These are phyloP conservation scores for Paralagenidium karlingii DNA, from an alignment of 352 stramenopile genomes.

Conservation along the genomic window DNA sequence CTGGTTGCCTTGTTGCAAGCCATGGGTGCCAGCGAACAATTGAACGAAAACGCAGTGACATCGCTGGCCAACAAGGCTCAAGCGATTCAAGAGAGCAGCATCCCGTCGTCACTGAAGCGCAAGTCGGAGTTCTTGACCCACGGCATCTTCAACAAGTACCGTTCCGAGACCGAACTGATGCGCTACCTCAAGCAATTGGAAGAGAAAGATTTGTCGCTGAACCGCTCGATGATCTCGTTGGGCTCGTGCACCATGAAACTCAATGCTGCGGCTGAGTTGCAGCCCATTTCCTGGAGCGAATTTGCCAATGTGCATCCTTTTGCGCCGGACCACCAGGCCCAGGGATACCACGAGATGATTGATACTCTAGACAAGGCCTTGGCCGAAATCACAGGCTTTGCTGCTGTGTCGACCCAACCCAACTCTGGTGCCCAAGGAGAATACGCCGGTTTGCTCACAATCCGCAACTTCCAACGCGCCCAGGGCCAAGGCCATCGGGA, in stretches of 20 bases:
- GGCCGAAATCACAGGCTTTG: conserved; percentile 97
- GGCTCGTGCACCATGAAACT: conserved; percentile 99
- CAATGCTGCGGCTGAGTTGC: conserved; percentile 96
- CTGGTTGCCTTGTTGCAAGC: conserved; percentile 76
- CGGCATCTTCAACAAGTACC: conserved; percentile 95
- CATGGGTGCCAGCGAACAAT: conserved; percentile 28
- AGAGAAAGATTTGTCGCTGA: conserved; percentile 98
- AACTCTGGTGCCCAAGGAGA: conserved; percentile 97
- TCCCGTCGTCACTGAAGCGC: conserved; percentile 44
- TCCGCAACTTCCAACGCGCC: conserved; percentile 92
- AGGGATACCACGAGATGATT: conserved; percentile 97
- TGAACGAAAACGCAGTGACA: too few relatives aligned
- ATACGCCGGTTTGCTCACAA: conserved; percentile 95
- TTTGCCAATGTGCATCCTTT: conserved; percentile 98
- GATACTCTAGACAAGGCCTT: conserved; percentile 93
- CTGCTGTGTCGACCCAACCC: conserved; percentile 94
- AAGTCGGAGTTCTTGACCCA: conserved; percentile 86
- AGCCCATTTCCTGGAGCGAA: conserved; percentile 94
- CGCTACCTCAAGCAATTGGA: conserved; percentile 98
- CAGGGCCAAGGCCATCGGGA: conserved; percentile 91
- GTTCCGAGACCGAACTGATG: conserved; percentile 91
- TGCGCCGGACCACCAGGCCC: conserved; percentile 88
- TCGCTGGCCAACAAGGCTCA: conserved; percentile 40
- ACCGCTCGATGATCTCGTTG: conserved; percentile 99
- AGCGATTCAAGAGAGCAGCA: conserved; percentile 39